These are phyloP conservation scores for Botrytis pseudocinerea DNA, from an alignment of 2,329 filamentous ascomycete species.

Conservation along the genomic window DNA sequence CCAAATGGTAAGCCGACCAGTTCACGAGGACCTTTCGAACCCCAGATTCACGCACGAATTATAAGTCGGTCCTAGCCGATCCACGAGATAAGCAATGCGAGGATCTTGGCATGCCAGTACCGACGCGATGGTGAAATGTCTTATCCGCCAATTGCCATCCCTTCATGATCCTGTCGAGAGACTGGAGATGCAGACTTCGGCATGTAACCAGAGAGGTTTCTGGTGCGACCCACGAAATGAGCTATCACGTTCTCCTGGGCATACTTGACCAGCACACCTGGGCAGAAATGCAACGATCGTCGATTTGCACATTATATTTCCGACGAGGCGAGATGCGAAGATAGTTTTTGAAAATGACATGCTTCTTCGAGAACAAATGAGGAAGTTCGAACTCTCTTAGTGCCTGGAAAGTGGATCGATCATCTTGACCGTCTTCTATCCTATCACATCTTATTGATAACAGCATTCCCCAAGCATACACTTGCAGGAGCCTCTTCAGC, in stretches of 20 bases:
- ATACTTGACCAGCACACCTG: constrained; percentile 14
- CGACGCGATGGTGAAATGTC: neutral
- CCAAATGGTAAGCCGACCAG: neutral
- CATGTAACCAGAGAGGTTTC: constrained; percentile 3
- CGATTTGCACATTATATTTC: neutral
- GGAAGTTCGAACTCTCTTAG: constrained; percentile 7
- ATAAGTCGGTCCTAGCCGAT: constrained; percentile 9
- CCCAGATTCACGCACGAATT: neutral
- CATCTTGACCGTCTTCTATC: neutral
- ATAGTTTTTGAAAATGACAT: neutral
- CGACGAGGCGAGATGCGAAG: constrained; percentile 14
- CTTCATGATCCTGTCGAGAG: neutral
- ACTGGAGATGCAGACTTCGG: neutral
- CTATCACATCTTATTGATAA: constrained; percentile 21
- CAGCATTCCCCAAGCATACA: constrained; percentile 20
- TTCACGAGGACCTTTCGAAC: constrained; percentile 4
- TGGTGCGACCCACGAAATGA: neutral
- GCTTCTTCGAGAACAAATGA: constrained; percentile 20
- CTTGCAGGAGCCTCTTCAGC: constrained; percentile 14
- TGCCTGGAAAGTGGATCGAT: constrained; percentile 14
- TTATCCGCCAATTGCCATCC: neutral
- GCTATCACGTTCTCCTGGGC: constrained; percentile 6
- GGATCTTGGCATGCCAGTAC: constrained; percentile 1
- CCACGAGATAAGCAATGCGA: constrained; percentile 9
- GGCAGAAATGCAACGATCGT: constrained; percentile 14